These are phyloP conservation scores for Cadophora luteo-olivacea DNA, from an alignment of 2,329 filamentous ascomycete genomes.

Conservation along the genomic window DNA sequence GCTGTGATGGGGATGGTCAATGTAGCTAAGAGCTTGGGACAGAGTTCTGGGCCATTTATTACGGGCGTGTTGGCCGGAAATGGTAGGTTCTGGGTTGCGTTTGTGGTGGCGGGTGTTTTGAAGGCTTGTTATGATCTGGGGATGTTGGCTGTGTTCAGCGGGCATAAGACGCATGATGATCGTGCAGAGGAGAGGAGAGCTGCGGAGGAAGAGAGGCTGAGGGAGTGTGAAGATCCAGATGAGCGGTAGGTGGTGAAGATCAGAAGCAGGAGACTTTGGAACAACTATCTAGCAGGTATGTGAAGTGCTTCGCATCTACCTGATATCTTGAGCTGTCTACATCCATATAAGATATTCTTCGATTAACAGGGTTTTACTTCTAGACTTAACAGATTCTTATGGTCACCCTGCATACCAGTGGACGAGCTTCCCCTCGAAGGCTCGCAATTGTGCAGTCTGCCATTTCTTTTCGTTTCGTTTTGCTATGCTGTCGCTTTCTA, in stretches of 20 bases:
- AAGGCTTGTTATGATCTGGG: constrained; percentile 68
- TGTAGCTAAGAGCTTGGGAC: constrained; percentile 69
- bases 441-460: no score
- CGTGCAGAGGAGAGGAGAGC: constrained; percentile 31
- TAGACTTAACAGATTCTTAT: no score
- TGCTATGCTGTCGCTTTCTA: no score
- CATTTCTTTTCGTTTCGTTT: no score
- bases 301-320: no score
- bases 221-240: constrained; percentile 32
- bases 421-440: no score
- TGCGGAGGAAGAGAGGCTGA: constrained; percentile 32
- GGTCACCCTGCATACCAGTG: no score
- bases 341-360: no score
- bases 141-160: constrained; percentile 57
- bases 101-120: constrained; percentile 66
- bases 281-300: no score
- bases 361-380: no score
- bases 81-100: constrained; percentile 65
- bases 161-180: constrained; percentile 43
- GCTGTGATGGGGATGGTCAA: constrained; percentile 75
- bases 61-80: constrained; percentile 67
- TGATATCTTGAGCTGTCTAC: no score
- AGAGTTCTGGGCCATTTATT: constrained; percentile 66
- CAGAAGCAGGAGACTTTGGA: no score
- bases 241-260: constrained; percentile 23